Evolutionary conservation across 208 protist species (phyloP).

Genomic region (Crithidia thermophila): DNA sequence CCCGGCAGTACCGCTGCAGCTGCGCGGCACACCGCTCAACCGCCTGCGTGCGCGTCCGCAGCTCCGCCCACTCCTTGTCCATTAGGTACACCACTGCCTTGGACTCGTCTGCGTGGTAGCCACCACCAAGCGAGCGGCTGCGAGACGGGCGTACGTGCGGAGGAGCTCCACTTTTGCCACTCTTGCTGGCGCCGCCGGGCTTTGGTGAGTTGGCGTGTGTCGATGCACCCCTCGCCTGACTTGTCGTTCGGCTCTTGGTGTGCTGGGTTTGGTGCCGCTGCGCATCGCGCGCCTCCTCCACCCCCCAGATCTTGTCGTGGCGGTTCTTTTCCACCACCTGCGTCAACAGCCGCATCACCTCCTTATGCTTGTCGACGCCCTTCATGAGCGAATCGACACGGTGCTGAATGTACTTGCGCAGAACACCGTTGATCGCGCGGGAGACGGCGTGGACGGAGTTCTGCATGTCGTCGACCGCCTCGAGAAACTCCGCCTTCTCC

Average conservation of each 20-base stretch:
- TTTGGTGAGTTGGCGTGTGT: no score
- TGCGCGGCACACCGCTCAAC: slow-evolving; percentile 37
- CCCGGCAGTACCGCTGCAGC: slow-evolving; percentile 53
- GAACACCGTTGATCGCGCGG: slow-evolving; percentile 50
- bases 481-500: slow-evolving; percentile 67
- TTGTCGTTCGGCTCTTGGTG: slow-evolving; percentile 18
- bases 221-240: neutral
- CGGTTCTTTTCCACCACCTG: slow-evolving; percentile 73
- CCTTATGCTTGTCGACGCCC: slow-evolving; percentile 69
- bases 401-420: slow-evolving; percentile 73
- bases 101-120: slow-evolving; percentile 64
- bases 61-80: slow-evolving; percentile 51
- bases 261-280: slow-evolving; percentile 48
- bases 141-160: neutral
- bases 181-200: no score
- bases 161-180: neutral
- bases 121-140: slow-evolving; percentile 46
- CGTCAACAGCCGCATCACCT: slow-evolving; percentile 70
- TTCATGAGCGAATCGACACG: slow-evolving; percentile 76
- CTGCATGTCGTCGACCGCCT: slow-evolving; percentile 69
- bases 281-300: slow-evolving; percentile 33
- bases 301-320: slow-evolving; percentile 72
- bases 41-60: slow-evolving; percentile 33
- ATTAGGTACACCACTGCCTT: slow-evolving; percentile 46
- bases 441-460: slow-evolving; percentile 40